These are phyloP conservation scores for Aspergillus clavatus DNA, from an alignment of 2,329 filamentous ascomycete genomes.

Conservation along the genomic window DNA sequence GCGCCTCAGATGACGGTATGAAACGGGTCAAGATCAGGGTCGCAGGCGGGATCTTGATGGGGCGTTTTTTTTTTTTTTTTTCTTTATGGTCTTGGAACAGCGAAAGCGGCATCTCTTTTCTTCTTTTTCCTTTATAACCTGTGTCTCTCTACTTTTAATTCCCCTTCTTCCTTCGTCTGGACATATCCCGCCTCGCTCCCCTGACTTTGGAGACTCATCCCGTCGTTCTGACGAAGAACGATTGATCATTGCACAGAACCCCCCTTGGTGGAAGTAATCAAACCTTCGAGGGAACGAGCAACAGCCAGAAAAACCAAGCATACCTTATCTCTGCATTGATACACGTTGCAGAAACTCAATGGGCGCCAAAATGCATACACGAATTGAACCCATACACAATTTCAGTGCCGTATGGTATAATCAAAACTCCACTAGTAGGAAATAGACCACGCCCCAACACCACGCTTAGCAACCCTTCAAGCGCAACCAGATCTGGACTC, in stretches of 20 bases:
- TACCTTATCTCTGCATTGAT: not conserved
- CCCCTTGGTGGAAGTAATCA: not conserved
- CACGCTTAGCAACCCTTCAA: slow-evolving; percentile 15
- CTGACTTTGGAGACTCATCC: not conserved
- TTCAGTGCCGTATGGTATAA: too few species aligned
- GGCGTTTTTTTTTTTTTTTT: too few species aligned
- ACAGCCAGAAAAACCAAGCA: not conserved
- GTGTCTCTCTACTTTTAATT: too few species aligned
- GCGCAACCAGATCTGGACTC: too few species aligned
- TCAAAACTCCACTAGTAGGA: not conserved
- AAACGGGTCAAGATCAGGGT: slow-evolving; percentile 11
- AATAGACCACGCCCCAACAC: slow-evolving; percentile 12
- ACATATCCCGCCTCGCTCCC: not conserved
- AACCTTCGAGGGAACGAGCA: not conserved
- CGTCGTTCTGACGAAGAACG: not conserved
- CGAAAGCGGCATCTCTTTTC: not conserved
- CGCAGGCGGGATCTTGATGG: slow-evolving; percentile 8
- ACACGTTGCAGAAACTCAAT: not conserved
- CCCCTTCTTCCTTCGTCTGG: not conserved
- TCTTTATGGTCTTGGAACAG: slow-evolving; percentile 4
- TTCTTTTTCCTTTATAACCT: not conserved
- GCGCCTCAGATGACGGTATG: slow-evolving; percentile 35
- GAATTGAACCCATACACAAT: not conserved
- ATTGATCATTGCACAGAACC: not conserved
- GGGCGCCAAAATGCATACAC: not conserved